Evolutionary conservation across 176 grass and related monocot species (phyloP), one percentile per base, ranked within the genome.

Genomic region (Oryza punctata): DNA sequence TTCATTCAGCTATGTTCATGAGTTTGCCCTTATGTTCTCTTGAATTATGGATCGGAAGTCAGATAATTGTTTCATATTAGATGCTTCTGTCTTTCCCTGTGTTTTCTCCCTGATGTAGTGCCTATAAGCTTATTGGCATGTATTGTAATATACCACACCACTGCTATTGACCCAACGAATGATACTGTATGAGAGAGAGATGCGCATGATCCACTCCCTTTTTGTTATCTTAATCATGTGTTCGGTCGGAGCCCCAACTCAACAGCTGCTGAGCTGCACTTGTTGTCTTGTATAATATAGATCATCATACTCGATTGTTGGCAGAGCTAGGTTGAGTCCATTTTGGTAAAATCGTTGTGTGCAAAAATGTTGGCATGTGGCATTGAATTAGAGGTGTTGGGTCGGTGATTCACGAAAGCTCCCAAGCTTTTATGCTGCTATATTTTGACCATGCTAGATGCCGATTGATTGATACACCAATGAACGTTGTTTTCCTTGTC

Each of bases 31-130:
- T 14, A 69, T 78, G 83, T 38, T 81, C 65, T 73, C 73, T 32
- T 45, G 59, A 82, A 67, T 82, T 86, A 82, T 35, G 83, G 60
- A 86, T 63, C 60, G 13, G 45, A 86, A 86, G 79, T 83, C 69
- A 50, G 69, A 83, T 14, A 83, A 87, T 75, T 90, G 75, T 90
- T 90, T 75, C 63, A 87, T 83, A 87, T 12, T 87, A 90, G 88
- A 78, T 87, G 69, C 69, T 66, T 75, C 35, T 83, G 49, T 49
- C 74, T 75, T 87, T 69, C 80, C 74, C 78, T 80, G 75, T 79
- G 75, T 79, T 69, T 45, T 79, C 74, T 43, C 80, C 49, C 28
- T 69, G 65, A 75, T 90, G 89, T 90, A 83, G 87, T 79, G 80
- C 80, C 69, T 84, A 63, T 75, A 75, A 70, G 30, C 69, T 68